Evolutionary conservation across 2,329 filamentous ascomycete genomes (phyloP).

Genomic region (Arthrinium puccinioides): DNA sequence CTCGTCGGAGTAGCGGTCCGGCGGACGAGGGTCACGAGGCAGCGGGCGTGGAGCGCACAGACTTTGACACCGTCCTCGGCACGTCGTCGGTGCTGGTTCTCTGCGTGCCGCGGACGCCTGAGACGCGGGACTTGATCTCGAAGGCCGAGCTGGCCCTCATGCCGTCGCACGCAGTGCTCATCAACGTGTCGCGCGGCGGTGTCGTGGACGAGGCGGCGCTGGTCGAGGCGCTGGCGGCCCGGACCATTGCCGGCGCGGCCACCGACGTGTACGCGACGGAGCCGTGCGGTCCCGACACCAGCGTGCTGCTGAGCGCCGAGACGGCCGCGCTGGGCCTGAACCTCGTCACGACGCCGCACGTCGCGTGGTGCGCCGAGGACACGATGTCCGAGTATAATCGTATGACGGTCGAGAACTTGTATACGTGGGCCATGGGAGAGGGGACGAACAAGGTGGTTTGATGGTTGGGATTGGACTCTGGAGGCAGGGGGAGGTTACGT

Average conservation of each 20-base stretch:
- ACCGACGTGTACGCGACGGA: conserved; percentile 21
- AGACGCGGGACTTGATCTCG: conserved; percentile 19
- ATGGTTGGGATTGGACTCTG: too few species aligned
- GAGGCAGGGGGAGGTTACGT: not conserved
- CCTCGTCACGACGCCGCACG: conserved; percentile 21
- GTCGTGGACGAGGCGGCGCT: conserved; percentile 22
- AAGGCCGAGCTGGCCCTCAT: conserved; percentile 15
- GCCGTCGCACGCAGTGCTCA: conserved; percentile 15
- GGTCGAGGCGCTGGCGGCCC: conserved; percentile 15
- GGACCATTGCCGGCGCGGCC: conserved; percentile 19
- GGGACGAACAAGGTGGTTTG: not conserved
- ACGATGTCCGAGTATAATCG: conserved; percentile 9
- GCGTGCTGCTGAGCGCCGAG: conserved; percentile 9
- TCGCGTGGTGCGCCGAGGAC: conserved; percentile 23
- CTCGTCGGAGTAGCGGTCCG: not conserved
- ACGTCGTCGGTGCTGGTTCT: conserved; percentile 18
- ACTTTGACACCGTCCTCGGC: conserved; percentile 18
- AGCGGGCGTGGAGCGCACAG: conserved; percentile 11
- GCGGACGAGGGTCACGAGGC: not conserved
- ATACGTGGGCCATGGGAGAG: not conserved
- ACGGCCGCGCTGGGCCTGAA: conserved; percentile 16
- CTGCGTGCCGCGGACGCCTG: conserved; percentile 18
- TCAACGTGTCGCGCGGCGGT: conserved; percentile 24
- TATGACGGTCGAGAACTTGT: conserved; percentile 1
- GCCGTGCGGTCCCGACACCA: conserved; percentile 16